phyloP scores from a whole-genome alignment of 371 early-diverging fungal genomes.

The Vairimorpha ceranae region DNA sequence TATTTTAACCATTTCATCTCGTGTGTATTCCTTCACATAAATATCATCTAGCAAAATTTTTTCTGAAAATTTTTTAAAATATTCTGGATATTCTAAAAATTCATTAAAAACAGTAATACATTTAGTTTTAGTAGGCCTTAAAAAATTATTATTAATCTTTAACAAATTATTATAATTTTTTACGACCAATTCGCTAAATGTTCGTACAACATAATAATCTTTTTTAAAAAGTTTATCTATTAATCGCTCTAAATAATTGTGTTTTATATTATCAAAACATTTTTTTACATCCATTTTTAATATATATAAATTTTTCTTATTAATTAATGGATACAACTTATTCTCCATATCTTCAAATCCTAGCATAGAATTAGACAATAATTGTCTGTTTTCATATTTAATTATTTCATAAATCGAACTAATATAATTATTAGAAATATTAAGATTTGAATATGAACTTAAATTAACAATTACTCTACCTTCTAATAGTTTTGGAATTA shows the following conservation, averaged over 20 bases:
- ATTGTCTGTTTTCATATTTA: not conserved
- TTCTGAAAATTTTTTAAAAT: not conserved
- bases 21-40: slow-evolving; percentile 12
- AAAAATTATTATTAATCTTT: not conserved
- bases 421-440: slow-evolving; percentile 16
- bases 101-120: not conserved
- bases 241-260: slow-evolving; percentile 24
- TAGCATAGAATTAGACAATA: slow-evolving; percentile 16
- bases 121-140: not conserved
- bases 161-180: not conserved
- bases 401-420: slow-evolving; percentile 12
- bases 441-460: slow-evolving; percentile 7
- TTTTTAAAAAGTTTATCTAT: slow-evolving; percentile 23
- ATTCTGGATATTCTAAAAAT: not conserved
- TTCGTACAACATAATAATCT: slow-evolving; percentile 32
- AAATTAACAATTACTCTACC: slow-evolving; percentile 43
- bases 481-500: slow-evolving; percentile 50
- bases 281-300: slow-evolving; percentile 53
- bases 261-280: slow-evolving; percentile 59
- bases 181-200: not conserved
- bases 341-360: slow-evolving; percentile 35
- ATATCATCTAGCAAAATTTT: slow-evolving; percentile 28
- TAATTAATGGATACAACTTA: slow-evolving; percentile 13
- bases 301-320: slow-evolving; percentile 10
- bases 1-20: slow-evolving; percentile 7